Evolutionary conservation across 345 rosid genomes (phyloP), one percentile per base, ranked within the genome.

Genomic region (Microcos paniculata): DNA sequence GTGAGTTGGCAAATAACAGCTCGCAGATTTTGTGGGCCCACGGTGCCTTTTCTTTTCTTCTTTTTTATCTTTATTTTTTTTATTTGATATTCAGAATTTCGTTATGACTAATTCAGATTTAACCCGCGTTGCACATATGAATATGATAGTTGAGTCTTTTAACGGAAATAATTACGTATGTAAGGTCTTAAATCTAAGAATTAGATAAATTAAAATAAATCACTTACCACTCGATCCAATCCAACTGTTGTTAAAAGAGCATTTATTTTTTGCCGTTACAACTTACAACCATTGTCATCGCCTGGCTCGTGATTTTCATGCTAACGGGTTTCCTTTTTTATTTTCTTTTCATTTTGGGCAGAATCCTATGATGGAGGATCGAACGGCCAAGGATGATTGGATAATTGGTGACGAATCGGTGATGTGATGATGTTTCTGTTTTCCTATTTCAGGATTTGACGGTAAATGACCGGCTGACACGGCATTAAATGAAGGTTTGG

Each of bases 1-100:
- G 51, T 65, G 70, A 65, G 70, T 65, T 65, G 70, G 70, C 51
- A 65, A 65, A 42, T 42, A 42, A 42, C 1, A 65, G 70, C 70
- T 65, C 52, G n/a, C 11, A 65, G 52, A 65, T 65, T 42, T 65
- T 40, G 52, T 21, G 31, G 71, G 33, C 70, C 70, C 70, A 12
- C 4, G 11, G 8, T 21, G 21, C 1, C 19, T 31, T 26, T 26
- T 26, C 18, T 57, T 24, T 30, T 62, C 3, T 31, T 33, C 0
- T 62, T 62, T 33, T 62, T 16, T 35, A 7, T 1, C 3, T 33
- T n/a, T n/a, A n/a, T n/a, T n/a, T n/a, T n/a, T n/a, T n/a, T n/a
- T n/a, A n/a, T n/a, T n/a, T n/a, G n/a, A n/a, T n/a, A n/a, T n/a
- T n/a, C n/a, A n/a, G n/a, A n/a, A n/a, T n/a, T n/a, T n/a, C n/a